Percentiles rank a stretch among this genome's conserved stretches.
phyloP scores from a whole-genome alignment of 805 yeast species.

The Schwanniomyces yamadae region DNA sequence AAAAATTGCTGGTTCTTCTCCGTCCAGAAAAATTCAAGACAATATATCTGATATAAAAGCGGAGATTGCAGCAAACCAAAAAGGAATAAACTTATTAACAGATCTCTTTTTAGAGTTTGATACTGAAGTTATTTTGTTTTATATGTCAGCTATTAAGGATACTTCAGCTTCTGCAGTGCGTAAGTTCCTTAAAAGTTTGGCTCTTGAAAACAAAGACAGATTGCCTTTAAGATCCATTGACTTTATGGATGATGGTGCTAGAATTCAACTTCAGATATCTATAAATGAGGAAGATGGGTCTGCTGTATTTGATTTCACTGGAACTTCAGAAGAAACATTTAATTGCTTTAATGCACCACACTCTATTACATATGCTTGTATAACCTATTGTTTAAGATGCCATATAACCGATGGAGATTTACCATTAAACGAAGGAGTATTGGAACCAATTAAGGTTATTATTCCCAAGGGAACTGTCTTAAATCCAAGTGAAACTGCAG shows the following conservation, averaged over 20 bases:
- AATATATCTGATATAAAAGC: constrained; percentile 63
- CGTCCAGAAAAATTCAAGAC: constrained; percentile 20
- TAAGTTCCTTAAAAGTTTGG: constrained; percentile 18
- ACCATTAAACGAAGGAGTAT: constrained; percentile 58
- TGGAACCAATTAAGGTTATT: constrained; percentile 15
- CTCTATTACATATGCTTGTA: constrained; percentile 86
- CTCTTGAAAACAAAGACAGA: constrained; percentile 45
- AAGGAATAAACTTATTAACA: constrained; percentile 67
- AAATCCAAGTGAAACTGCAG: constrained; percentile 18
- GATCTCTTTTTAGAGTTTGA: constrained; percentile 61
- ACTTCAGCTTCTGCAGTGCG: constrained; percentile 78
- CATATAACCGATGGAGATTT: constrained; percentile 83
- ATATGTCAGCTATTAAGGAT: constrained; percentile 79
- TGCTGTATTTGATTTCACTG: constrained; percentile 25
- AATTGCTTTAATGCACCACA: constrained; percentile 80
- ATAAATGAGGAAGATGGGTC: constrained; percentile 59
- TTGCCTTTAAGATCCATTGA: constrained; percentile 17
- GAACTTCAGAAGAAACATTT: constrained; percentile 23
- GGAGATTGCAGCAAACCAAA: constrained; percentile 82
- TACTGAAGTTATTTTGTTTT: constrained; percentile 56
- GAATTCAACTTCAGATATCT: constrained; percentile 40
- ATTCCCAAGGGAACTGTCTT: constrained; percentile 16
- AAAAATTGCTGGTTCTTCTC: constrained; percentile 17
- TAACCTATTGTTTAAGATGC: constrained; percentile 82
- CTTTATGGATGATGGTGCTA: constrained; percentile 18